phyloP scores from a whole-genome alignment of 257 asterid genomes.

The Osmanthus fragrans region DNA sequence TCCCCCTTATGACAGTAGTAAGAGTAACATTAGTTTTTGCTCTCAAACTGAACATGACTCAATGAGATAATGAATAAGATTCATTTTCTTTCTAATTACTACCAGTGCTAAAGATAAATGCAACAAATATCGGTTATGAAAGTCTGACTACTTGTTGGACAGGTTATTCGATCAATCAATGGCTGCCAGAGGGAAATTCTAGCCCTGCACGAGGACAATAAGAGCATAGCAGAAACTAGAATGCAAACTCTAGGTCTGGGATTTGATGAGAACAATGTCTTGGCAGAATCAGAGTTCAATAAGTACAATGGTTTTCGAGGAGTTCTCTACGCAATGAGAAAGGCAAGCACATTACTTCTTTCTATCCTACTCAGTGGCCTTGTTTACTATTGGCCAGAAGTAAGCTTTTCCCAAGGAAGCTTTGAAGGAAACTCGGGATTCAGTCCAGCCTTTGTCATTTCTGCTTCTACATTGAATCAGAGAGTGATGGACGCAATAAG shows the following conservation, averaged over 20 bases:
- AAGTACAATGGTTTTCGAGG: constrained; percentile 74
- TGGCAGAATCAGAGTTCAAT: constrained; percentile 57
- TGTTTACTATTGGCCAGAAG: constrained; percentile 66
- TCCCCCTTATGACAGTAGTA: background rate
- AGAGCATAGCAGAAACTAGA: constrained; percentile 56
- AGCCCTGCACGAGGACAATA: constrained; percentile 65
- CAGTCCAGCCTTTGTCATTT: constrained; percentile 42
- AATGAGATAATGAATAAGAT: background rate
- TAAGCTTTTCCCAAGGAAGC: constrained; percentile 42
- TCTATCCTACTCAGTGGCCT: constrained; percentile 63
- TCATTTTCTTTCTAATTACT: background rate
- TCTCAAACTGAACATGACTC: no score
- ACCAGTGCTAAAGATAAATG: background rate
- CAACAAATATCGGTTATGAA: background rate
- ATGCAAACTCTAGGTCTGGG: constrained; percentile 45
- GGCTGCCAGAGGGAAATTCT: constrained; percentile 62
- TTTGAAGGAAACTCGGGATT: constrained; percentile 38
- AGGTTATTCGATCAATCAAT: constrained; percentile 63
- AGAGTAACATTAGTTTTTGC: background rate
- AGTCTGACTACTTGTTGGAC: constrained; percentile 4
- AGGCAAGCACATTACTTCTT: constrained; percentile 65
- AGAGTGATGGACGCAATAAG: constrained; percentile 43
- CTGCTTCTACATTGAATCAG: constrained; percentile 61
- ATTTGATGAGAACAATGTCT: constrained; percentile 42
- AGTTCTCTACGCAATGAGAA: constrained; percentile 67